A percentile compares a stretch with the other conserved stretches of the same genome.
These are phyloP conservation scores for Fraxinus greggii DNA, from an alignment of 305 asterid genomes.

Conservation along the genomic window DNA sequence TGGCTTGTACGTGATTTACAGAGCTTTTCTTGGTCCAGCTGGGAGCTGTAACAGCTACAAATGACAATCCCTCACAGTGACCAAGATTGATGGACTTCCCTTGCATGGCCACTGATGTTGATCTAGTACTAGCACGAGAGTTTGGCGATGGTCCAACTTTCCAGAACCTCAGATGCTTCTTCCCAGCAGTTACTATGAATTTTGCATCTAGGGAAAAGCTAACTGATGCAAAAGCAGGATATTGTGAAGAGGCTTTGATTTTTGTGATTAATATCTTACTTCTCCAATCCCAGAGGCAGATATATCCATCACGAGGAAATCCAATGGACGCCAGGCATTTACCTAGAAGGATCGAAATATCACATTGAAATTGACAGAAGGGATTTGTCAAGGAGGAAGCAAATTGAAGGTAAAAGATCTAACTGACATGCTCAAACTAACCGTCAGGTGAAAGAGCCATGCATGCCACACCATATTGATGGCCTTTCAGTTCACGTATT, in stretches of 20 bases:
- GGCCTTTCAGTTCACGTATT: conserved; percentile 54
- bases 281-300: conserved; percentile 62
- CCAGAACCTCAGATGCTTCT: conserved; percentile 60
- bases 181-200: conserved; percentile 50
- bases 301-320: conserved; percentile 52
- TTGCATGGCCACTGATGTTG: conserved; percentile 37
- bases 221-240: conserved; percentile 47
- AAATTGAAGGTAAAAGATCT: conserved; percentile 1
- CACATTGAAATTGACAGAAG: conserved; percentile 11
- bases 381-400: background rate
- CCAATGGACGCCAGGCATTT: conserved; percentile 59
- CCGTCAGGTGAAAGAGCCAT: conserved; percentile 65
- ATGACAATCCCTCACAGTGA: conserved; percentile 41
- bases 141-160: conserved; percentile 45
- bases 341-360: conserved; percentile 34
- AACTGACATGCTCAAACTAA: conserved; percentile 36
- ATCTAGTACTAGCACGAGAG: conserved; percentile 37
- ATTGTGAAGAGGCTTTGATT: conserved; percentile 43
- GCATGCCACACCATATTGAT: conserved; percentile 61
- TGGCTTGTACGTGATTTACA: conserved; percentile 29
- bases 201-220: conserved; percentile 51
- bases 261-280: conserved; percentile 44
- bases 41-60: conserved; percentile 50
- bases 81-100: conserved; percentile 46
- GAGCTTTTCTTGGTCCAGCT: conserved; percentile 23